phyloP scores from a whole-genome alignment of 331 rosid genomes.

The Quercus lobata region DNA sequence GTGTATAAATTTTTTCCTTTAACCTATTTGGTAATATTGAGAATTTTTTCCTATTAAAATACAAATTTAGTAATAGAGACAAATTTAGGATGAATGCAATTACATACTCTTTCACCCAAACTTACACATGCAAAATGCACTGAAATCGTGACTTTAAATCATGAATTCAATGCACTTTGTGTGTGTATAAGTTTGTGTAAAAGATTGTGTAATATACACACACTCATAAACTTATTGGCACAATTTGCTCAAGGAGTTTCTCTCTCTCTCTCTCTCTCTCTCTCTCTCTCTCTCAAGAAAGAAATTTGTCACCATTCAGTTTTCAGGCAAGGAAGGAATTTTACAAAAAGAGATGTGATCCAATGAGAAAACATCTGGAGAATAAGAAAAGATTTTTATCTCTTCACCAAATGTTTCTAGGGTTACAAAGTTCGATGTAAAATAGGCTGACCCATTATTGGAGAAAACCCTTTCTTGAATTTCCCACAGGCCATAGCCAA shows the following conservation, averaged over 20 bases:
- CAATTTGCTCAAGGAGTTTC: neutral
- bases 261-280: no score
- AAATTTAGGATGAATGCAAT: no score
- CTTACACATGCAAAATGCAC: no score
- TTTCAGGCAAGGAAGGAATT: neutral
- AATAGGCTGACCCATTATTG: neutral
- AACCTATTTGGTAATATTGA: no score
- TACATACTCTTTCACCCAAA: no score
- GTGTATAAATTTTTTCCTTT: no score
- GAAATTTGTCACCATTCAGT: neutral
- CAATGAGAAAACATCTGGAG: neutral
- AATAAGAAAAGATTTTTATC: no score
- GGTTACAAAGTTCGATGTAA: neutral
- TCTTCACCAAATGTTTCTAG: neutral
- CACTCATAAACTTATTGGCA: neutral
- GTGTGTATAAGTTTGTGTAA: no score
- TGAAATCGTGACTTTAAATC: neutral
- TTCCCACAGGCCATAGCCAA: neutral
- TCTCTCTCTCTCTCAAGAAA: neutral
- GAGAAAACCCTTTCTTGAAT: constrained; percentile 13
- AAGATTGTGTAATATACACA: no score
- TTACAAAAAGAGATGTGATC: neutral
- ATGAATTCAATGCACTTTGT: neutral
- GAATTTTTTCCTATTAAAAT: no score
- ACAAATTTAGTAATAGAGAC: no score